Evolutionary conservation across 2,329 filamentous ascomycete genomes (phyloP).

Genomic region (Myrmaecium sp.): DNA sequence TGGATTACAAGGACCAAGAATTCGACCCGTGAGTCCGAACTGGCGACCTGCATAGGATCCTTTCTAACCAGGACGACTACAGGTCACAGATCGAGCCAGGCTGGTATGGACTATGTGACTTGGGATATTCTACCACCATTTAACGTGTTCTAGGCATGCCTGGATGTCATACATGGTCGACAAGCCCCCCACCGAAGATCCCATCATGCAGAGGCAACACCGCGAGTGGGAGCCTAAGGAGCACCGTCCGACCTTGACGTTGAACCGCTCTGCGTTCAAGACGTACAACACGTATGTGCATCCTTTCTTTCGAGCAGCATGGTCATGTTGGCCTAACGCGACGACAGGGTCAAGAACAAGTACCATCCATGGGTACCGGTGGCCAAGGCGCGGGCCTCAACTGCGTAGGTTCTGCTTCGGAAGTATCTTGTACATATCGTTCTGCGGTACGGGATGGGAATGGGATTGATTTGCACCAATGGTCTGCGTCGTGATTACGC

Average conservation of each 20-base stretch:
- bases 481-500: no score
- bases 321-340: slow-evolving; percentile 5
- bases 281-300: slow-evolving; percentile 80
- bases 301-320: background rate
- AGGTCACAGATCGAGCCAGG: slow-evolving; percentile 79
- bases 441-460: no score
- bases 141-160: slow-evolving; percentile 49
- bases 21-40: slow-evolving; percentile 47
- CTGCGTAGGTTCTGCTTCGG: background rate
- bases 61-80: slow-evolving; percentile 2
- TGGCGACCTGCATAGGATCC: background rate
- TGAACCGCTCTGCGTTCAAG: slow-evolving; percentile 66
- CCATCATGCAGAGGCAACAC: slow-evolving; percentile 47
- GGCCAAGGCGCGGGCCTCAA: slow-evolving; percentile 24
- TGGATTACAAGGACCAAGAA: slow-evolving; percentile 85
- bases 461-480: no score
- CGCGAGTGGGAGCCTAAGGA: slow-evolving; percentile 62
- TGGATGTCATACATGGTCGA: slow-evolving; percentile 95
- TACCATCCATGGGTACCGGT: slow-evolving; percentile 31
- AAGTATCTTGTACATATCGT: no score
- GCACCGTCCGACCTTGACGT: slow-evolving; percentile 60
- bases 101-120: slow-evolving; percentile 36
- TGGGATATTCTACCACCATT: no score
- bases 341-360: slow-evolving; percentile 30
- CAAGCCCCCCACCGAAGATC: slow-evolving; percentile 64